Base-by-base conservation (phyloP, 164 flowering plant species). In the Chimonanthus salicifolius region DNA sequence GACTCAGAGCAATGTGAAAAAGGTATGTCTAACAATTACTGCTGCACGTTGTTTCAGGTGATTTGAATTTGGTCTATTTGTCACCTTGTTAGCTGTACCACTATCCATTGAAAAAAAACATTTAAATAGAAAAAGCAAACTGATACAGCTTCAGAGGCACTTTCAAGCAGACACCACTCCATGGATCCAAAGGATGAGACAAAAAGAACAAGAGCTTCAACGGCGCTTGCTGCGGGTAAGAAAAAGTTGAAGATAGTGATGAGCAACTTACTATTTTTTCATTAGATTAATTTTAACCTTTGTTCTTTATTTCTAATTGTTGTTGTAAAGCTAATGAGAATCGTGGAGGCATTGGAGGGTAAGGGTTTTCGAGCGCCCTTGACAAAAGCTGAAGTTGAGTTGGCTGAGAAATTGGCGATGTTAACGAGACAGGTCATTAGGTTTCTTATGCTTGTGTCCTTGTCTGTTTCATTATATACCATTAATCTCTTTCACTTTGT, bases 131-230 rank as follows among this genome's bases (percentile, higher is more conserved):
- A 5, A 70, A 20, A 18, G 5, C 65, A 18, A 54, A 33, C 46
- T 49, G 10, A 74, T 84, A 70, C 92, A 95, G 98, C 92, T 95
- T 78, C 98, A 92, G 80, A 85, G 98, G 80, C 99, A 95, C 82
- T 87, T 93, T 78, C 97, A 89, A 84, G 94, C 98, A 68, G 98
- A 96, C 67, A 90, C 97, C 75, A 85, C 93, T 78, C 99, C 99
- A 58, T 78, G 89, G 82, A 89, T 92, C 47, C 84, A 94, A 72
- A 90, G 90, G 81, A 78, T 96, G 95, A 88, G 84, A 76, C 97
- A 90, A 77, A 92, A 86, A 72, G 98, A 94, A 83, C 97, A 89
- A 82, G 85, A 82, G 74, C 97, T 96, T 81, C 98, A 96, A 78
- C 88, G 98, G 77, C 95, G 97, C 62, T 89, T 96, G 49, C 79